Evolutionary conservation across 2,329 filamentous ascomycete genomes (phyloP).

Genomic region (Penicillium sp.): DNA sequence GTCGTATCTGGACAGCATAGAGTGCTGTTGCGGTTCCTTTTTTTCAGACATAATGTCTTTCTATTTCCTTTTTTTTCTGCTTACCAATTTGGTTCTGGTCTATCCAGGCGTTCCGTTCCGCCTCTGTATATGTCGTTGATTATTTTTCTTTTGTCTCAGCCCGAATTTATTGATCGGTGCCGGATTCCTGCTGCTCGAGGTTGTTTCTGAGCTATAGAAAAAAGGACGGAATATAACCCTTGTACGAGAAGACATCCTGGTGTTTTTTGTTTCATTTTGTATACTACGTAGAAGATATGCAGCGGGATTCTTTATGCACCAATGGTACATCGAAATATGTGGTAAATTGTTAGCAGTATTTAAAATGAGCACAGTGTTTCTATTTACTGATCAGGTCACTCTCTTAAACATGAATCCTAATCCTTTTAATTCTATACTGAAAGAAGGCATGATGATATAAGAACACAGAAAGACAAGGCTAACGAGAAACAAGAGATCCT

Average conservation of each 20-base stretch:
- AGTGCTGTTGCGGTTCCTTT: conserved; percentile 16
- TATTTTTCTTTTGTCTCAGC: conserved; percentile 26
- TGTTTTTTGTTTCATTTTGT: background rate
- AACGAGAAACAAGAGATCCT: background rate
- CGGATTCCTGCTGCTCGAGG: conserved; percentile 17
- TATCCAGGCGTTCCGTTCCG: conserved; percentile 33
- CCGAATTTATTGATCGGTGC: conserved; percentile 16
- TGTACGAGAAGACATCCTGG: conserved; percentile 15
- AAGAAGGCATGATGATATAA: background rate
- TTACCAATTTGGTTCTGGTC: conserved; percentile 27
- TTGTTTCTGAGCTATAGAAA: conserved; percentile 24
- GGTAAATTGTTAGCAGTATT: background rate
- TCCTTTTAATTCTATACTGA: background rate
- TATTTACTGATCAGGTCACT: background rate
- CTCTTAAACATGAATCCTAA: background rate
- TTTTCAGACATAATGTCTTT: conserved; percentile 19
- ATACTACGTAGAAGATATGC: background rate
- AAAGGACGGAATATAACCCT: conserved; percentile 15
- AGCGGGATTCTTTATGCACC: too few species aligned
- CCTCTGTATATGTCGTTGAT: conserved; percentile 37
- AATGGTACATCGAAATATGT: background rate
- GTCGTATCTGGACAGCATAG: conserved; percentile 80
- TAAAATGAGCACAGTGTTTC: background rate
- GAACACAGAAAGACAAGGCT: background rate
- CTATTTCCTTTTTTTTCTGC: conserved; percentile 19